A percentile compares a stretch with the other conserved stretches of the same genome.
phyloP scores from a whole-genome alignment of 352 stramenopile species.

The Phytophthora lateralis region DNA sequence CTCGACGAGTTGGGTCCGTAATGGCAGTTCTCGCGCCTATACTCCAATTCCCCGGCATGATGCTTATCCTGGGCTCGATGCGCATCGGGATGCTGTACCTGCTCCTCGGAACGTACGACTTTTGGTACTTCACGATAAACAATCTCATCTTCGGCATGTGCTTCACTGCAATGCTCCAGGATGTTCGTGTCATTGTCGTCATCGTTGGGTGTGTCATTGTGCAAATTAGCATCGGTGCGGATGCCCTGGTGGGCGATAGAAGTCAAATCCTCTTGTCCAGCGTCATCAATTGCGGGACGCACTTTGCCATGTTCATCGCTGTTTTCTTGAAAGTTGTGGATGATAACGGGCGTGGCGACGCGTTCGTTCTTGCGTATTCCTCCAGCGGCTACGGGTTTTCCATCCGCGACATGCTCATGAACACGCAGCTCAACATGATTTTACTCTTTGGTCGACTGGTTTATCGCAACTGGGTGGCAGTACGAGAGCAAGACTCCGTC shows the following conservation, averaged over 20 bases:
- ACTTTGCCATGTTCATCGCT: conserved; percentile 20
- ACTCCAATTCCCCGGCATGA: conserved; percentile 29
- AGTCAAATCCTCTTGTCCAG: conserved; percentile 24
- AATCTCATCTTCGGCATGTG: conserved; percentile 35
- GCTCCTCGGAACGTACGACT: conserved; percentile 39
- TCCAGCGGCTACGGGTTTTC: conserved; percentile 19
- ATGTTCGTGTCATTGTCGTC: conserved; percentile 28
- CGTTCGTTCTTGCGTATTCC: conserved; percentile 19
- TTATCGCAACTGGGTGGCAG: conserved; percentile 32
- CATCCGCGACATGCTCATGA: conserved; percentile 36
- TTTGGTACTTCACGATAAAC: conserved; percentile 38
- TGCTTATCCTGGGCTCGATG: conserved; percentile 29
- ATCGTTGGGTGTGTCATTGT: conserved; percentile 28
- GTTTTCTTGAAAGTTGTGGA: conserved; percentile 33
- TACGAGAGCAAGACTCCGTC: conserved; percentile 10
- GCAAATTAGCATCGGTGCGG: conserved; percentile 33
- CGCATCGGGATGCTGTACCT: conserved; percentile 34
- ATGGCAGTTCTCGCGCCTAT: conserved; percentile 27
- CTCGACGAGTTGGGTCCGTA: conserved; percentile 5
- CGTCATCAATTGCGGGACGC: conserved; percentile 21
- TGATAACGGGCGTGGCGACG: conserved; percentile 10
- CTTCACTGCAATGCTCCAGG: conserved; percentile 25
- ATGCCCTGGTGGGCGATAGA: conserved; percentile 31
- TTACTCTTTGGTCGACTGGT: conserved; percentile 34
- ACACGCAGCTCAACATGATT: conserved; percentile 34